These are phyloP conservation scores for Westerdykella sp. DNA, from an alignment of 2,329 filamentous ascomycete species.

Conservation along the genomic window DNA sequence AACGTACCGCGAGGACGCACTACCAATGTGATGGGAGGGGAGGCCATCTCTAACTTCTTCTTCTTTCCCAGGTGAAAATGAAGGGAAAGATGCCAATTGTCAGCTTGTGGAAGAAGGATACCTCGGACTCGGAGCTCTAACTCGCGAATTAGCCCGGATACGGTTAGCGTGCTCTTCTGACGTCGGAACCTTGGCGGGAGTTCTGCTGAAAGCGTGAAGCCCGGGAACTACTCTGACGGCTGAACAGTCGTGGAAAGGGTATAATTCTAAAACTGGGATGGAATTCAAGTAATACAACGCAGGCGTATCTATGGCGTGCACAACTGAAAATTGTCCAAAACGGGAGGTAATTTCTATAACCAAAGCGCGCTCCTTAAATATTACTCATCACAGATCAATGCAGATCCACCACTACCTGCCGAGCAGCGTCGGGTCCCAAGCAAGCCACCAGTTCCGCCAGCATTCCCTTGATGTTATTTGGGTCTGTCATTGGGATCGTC, in stretches of 20 bases:
- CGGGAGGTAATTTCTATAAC: no score
- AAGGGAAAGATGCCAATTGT: no score
- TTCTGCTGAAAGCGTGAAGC: no score
- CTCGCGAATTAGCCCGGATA: no score
- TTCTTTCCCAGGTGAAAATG: no score
- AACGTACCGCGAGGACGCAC: conserved; percentile 43
- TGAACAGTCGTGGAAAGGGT: no score
- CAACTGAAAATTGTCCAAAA: no score
- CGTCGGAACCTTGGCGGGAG: neutral
- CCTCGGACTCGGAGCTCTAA: no score
- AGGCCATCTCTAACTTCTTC: conserved; percentile 31
- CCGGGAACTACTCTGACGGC: no score
- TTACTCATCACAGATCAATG: conserved; percentile 6
- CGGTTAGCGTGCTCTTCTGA: neutral
- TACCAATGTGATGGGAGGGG: conserved; percentile 39
- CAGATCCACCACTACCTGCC: conserved; percentile 55
- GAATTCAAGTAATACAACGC: no score
- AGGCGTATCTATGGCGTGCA: no score
- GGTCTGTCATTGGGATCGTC: conserved; percentile 37
- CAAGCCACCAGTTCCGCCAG: conserved; percentile 63
- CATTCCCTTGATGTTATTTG: conserved; percentile 51
- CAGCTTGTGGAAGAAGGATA: neutral
- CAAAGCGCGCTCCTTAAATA: neutral
- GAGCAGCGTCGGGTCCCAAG: conserved; percentile 55
- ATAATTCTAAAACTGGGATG: no score